Evolutionary conservation across 2,329 filamentous ascomycete genomes (phyloP).

Genomic region (Colletotrichum destructivum): DNA sequence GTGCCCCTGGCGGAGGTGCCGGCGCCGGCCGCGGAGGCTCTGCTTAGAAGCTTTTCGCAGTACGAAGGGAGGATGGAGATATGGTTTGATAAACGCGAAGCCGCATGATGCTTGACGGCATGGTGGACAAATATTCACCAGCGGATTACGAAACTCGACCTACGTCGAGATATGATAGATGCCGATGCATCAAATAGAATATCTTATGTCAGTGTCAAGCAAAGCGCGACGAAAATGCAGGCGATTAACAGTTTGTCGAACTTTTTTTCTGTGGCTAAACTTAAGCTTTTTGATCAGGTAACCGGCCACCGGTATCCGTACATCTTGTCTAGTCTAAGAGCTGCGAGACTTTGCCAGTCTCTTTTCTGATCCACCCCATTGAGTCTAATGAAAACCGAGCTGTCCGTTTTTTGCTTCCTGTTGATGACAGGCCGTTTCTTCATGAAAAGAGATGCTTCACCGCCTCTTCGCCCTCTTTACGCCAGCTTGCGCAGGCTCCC

Average conservation of each 20-base stretch:
- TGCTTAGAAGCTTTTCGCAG: background rate
- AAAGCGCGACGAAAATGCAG: background rate
- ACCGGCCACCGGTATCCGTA: conserved; percentile 14
- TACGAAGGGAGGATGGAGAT: background rate
- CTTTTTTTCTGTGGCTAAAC: background rate
- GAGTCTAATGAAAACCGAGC: conserved; percentile 11
- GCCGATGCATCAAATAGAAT: conserved; percentile 28
- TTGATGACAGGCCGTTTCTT: background rate
- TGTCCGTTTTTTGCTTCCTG: conserved; percentile 5
- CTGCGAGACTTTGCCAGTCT: background rate
- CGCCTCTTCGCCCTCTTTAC: background rate
- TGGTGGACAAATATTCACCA: background rate
- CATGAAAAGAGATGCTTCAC: background rate
- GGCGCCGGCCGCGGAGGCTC: conserved; percentile 46
- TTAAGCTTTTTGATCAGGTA: conserved; percentile 12
- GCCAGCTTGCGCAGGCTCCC: conserved; percentile 1
- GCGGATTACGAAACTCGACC: conserved; percentile 1
- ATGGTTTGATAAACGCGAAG: background rate
- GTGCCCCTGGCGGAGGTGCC: conserved; percentile 47
- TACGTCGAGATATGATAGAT: conserved; percentile 20
- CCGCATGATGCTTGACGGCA: background rate
- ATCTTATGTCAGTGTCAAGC: background rate
- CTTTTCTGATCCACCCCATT: background rate
- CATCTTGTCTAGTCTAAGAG: conserved; percentile 26
- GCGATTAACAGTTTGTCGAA: too few relatives aligned